Conservation (phyloP, 2,329 filamentous ascomycete species). For the Aspergillus sp. region DNA sequence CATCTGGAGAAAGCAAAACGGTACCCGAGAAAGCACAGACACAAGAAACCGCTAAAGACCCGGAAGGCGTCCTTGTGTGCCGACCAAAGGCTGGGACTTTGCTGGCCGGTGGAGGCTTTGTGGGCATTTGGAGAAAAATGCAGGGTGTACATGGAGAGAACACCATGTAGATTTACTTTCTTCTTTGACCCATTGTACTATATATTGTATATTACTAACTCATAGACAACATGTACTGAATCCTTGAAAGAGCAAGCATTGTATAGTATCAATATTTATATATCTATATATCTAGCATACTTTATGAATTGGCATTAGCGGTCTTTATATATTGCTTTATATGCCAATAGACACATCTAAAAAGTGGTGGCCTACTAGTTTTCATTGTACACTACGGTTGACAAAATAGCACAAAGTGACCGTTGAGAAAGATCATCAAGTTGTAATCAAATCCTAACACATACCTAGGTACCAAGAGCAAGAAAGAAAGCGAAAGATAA, state of each 20-base stretch:
- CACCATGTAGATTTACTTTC: not conserved
- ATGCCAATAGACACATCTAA: too few relatives aligned
- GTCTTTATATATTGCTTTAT: too few relatives aligned
- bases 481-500: conserved; percentile 22
- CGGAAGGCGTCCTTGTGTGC: conserved; percentile 50
- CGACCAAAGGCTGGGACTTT: conserved; percentile 51
- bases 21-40: conserved; percentile 1
- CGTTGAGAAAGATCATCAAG: conserved; percentile 6
- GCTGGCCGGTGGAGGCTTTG: conserved; percentile 52
- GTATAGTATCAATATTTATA: too few relatives aligned
- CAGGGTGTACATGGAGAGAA: conserved; percentile 24
- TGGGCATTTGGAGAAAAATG: conserved; percentile 50
- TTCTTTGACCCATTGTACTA: not conserved
- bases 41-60: conserved; percentile 14
- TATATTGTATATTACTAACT: not conserved
- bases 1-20: conserved; percentile 18
- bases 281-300: too few relatives aligned
- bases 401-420: not conserved
- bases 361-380: too few relatives aligned
- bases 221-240: not conserved
- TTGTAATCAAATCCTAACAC: conserved; percentile 15
- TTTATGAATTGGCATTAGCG: too few relatives aligned
- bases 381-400: not conserved
- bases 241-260: too few relatives aligned
- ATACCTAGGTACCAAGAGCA: conserved; percentile 14